Evolutionary conservation across 805 yeast genomes (phyloP).

Genomic region (Candida jianshihensis): DNA sequence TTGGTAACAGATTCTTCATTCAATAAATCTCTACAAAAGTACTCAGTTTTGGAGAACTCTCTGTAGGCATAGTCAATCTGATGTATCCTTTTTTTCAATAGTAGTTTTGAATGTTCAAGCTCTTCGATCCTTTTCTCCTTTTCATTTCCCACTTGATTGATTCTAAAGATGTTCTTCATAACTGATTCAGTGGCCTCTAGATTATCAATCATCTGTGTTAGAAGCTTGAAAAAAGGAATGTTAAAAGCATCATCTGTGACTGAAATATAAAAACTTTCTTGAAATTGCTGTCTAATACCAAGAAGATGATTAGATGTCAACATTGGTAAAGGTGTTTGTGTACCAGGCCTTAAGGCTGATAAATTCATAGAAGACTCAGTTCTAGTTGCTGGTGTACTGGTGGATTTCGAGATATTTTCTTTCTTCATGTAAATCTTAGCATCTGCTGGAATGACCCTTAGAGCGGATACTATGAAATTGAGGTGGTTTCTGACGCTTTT

Average conservation of each 20-base stretch:
- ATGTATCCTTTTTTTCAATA: constrained; percentile 24
- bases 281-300: constrained; percentile 4
- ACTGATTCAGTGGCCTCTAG: constrained; percentile 19
- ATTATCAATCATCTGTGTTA: constrained; percentile 26
- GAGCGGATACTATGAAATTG: constrained; percentile 33
- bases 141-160: neutral
- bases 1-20: constrained; percentile 29
- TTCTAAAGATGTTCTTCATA: neutral
- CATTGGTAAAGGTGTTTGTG: constrained; percentile 30
- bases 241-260: constrained; percentile 28
- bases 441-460: constrained; percentile 32
- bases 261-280: constrained; percentile 19
- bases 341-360: constrained; percentile 17
- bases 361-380: constrained; percentile 1
- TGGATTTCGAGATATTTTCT: neutral
- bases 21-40: constrained; percentile 29
- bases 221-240: constrained; percentile 21
- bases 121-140: neutral
- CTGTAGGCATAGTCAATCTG: constrained; percentile 29
- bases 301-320: neutral
- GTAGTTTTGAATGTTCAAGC: constrained; percentile 11
- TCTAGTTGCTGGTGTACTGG: constrained; percentile 2
- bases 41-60: constrained; percentile 28
- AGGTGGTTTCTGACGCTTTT: constrained; percentile 34
- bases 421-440: constrained; percentile 8